Conservation (phyloP, 2,329 filamentous ascomycete species). For the Xylaria polymorpha region DNA sequence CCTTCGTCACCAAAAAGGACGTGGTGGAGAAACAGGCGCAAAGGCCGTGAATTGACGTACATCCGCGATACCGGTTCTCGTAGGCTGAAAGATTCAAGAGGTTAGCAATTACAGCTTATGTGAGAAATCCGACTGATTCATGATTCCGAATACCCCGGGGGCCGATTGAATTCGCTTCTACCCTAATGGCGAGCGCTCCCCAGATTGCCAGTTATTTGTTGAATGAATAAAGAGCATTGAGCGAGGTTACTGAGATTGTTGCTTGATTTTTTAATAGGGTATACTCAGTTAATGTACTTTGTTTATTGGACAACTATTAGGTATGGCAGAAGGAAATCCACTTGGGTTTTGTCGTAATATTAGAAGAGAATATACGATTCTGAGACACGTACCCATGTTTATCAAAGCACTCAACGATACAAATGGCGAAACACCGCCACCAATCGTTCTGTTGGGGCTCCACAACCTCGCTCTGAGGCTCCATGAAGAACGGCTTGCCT, state of each 20-base stretch:
- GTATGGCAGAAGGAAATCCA: not conserved
- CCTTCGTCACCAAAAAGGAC: slow-evolving; percentile 44
- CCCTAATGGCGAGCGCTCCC: too few species aligned
- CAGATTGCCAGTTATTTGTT: too few species aligned
- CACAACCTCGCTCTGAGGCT: slow-evolving; percentile 11
- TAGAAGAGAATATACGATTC: not conserved
- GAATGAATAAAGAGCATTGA: not conserved
- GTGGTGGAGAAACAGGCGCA: slow-evolving; percentile 46
- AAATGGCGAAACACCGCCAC: slow-evolving; percentile 50
- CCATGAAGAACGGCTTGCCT: slow-evolving; percentile 46
- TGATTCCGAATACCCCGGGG: not conserved
- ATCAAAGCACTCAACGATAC: slow-evolving; percentile 40
- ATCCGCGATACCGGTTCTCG: slow-evolving; percentile 41
- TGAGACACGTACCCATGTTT: not conserved
- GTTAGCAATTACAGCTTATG: not conserved
- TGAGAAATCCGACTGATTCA: not conserved
- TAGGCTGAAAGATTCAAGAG: not conserved
- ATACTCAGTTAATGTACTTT: too few species aligned
- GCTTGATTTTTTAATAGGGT: too few species aligned
- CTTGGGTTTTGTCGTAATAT: not conserved
- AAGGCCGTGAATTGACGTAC: slow-evolving; percentile 48
- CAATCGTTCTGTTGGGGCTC: slow-evolving; percentile 45
- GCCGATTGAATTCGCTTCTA: not conserved
- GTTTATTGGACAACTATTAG: too few species aligned
- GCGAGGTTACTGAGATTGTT: too few species aligned